Evolutionary conservation across 2,329 filamentous ascomycete species (phyloP), one percentile per base, ranked within the genome.

Genomic region (Pseudonectria buxi): DNA sequence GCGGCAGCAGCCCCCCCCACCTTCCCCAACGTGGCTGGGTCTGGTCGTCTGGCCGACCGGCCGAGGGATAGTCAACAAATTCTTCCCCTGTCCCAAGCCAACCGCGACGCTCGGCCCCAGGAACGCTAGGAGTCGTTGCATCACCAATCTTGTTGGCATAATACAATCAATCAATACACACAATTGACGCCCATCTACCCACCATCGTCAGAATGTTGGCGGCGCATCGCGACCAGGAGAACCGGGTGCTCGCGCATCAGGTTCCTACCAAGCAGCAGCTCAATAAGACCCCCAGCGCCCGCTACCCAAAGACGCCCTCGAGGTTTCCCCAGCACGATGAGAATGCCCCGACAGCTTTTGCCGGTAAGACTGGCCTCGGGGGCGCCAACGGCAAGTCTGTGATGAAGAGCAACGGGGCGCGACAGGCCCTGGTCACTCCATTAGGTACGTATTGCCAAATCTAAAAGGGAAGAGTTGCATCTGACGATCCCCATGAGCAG

Each of bases 141-240:
- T 5, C 18, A 22, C 9, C 18, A 22, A 22, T 22, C 18, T 6
- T 22, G 5, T 22, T 9, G 5, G 18, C 18, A 9, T 6, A 22
- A 22, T 9, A 9, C 5, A 22, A 6, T 6, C 18, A 33, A 26
- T 3, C 13, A 14, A 33, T 9, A 22, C 13, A 33, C n/a, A 12
- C 6, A n/a, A 7, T 28, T 12, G 26, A 28, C n/a, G n/a, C n/a
- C n/a, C n/a, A 13, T 28, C 26, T 7, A 22, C 18, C 5, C 18
- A 25, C 16, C 15, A 27, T 14, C 32, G 31, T 27, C 41, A 52
- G 43, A 33, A 94, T 89, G 86, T 71, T 87, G 57, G 84, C 85
- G 41, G 72, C 82, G 55, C 78, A 82, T 55, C 76, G 80, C 51
- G 85, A 95, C 62, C 87, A 95, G 65, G 89, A 95, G 63, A 95